These are phyloP conservation scores for Mycena polygramma DNA, from an alignment of 768 basidiomycete genomes.

Conservation along the genomic window DNA sequence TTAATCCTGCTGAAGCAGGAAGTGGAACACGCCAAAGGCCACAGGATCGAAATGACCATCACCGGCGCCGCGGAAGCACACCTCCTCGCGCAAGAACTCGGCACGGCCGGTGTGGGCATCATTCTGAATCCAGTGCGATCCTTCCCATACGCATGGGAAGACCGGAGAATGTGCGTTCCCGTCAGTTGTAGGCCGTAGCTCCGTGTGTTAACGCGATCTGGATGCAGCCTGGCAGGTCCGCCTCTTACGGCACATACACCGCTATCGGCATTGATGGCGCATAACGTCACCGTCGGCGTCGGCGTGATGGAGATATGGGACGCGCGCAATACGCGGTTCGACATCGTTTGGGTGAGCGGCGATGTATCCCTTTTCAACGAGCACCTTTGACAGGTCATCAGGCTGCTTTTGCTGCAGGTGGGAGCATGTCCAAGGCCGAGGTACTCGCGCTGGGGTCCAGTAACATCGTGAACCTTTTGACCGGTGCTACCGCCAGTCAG, in stretches of 20 bases:
- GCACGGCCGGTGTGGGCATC: slow-evolving; percentile 59
- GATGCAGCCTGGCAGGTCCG: slow-evolving; percentile 72
- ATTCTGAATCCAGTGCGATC: slow-evolving; percentile 69
- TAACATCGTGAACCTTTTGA: slow-evolving; percentile 55
- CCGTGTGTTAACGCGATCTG: background rate
- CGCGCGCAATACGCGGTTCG: slow-evolving; percentile 83
- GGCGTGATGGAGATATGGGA: slow-evolving; percentile 76
- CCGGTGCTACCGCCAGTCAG: background rate
- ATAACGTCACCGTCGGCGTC: slow-evolving; percentile 81
- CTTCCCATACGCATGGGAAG: slow-evolving; percentile 82
- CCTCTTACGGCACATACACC: slow-evolving; percentile 70
- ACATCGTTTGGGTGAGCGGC: slow-evolving; percentile 80
- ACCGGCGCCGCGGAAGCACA: slow-evolving; percentile 77
- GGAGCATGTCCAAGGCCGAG: slow-evolving; percentile 54
- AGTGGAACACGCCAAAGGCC: slow-evolving; percentile 62
- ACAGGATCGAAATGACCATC: slow-evolving; percentile 68
- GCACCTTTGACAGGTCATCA: slow-evolving; percentile 33
- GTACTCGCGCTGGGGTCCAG: slow-evolving; percentile 61
- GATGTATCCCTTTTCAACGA: slow-evolving; percentile 45
- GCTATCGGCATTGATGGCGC: slow-evolving; percentile 55
- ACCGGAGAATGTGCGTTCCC: slow-evolving; percentile 68
- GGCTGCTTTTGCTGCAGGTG: slow-evolving; percentile 44
- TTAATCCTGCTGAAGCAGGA: slow-evolving; percentile 46
- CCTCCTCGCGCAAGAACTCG: slow-evolving; percentile 78
- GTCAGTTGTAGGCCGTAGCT: slow-evolving; percentile 7